A percentile compares a stretch with the other conserved stretches of the same genome.
phyloP scores from a whole-genome alignment of 176 grass and related monocot species.

The Cenchrus americanus region DNA sequence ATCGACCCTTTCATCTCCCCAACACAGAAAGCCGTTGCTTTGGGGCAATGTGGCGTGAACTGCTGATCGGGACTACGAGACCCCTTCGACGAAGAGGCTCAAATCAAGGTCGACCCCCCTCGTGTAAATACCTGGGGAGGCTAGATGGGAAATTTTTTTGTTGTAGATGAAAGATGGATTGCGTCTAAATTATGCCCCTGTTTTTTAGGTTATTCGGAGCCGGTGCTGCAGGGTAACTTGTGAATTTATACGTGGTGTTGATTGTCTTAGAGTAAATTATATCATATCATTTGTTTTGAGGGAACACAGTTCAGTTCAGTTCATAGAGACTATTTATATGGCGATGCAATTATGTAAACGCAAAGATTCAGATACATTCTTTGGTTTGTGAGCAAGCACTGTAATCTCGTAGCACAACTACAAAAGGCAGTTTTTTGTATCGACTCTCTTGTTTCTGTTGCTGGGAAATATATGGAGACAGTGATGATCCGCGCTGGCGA shows the following conservation, averaged over 20 bases:
- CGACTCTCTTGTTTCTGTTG: background rate
- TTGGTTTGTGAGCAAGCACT: conserved; percentile 38
- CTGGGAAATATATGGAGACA: background rate
- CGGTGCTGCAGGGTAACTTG: conserved; percentile 38
- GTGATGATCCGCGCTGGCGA: background rate
- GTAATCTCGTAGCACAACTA: conserved; percentile 23
- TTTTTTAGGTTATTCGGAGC: conserved; percentile 38
- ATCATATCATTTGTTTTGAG: conserved; percentile 42
- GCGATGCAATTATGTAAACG: conserved; percentile 26
- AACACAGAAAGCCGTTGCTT: conserved; percentile 57
- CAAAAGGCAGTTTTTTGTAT: conserved; percentile 7
- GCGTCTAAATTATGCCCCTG: conserved; percentile 44
- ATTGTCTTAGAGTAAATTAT: conserved; percentile 60
- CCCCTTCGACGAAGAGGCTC: conserved; percentile 9
- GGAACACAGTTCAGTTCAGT: conserved; percentile 8
- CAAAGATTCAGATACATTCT: conserved; percentile 44
- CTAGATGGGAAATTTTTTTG: conserved; percentile 50
- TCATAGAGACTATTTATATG: too few species aligned
- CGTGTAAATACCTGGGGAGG: conserved; percentile 69
- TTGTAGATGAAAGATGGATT: conserved; percentile 52
- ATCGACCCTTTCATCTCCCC: conserved; percentile 89
- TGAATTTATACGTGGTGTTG: conserved; percentile 49
- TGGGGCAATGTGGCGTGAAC: conserved; percentile 89
- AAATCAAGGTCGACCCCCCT: conserved; percentile 48
- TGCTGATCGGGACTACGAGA: conserved; percentile 55